These are phyloP conservation scores for Penicillium pulvis DNA, from an alignment of 495 filamentous ascomycete species.

Conservation along the genomic window DNA sequence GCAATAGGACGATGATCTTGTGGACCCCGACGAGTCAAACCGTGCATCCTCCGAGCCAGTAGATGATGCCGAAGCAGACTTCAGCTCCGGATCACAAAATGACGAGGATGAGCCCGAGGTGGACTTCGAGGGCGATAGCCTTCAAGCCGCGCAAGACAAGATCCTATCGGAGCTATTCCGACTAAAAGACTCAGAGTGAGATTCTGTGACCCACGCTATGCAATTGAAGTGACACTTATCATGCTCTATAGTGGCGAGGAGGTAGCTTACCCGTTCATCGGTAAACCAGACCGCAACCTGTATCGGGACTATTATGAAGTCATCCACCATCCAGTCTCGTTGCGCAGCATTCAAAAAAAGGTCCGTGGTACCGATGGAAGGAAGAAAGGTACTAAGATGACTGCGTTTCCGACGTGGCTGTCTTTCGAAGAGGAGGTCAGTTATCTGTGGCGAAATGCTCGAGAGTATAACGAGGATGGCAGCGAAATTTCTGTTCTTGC, in stretches of 20 bases:
- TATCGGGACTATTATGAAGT: slow-evolving; percentile 71
- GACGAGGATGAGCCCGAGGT: slow-evolving; percentile 49
- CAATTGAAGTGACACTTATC: slow-evolving; percentile 10
- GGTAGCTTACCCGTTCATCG: slow-evolving; percentile 34
- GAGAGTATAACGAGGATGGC: slow-evolving; percentile 84
- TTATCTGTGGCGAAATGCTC: slow-evolving; percentile 83
- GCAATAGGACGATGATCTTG: slow-evolving; percentile 22
- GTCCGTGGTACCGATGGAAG: slow-evolving; percentile 69
- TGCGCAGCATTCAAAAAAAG: slow-evolving; percentile 69
- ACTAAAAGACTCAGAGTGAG: slow-evolving; percentile 62
- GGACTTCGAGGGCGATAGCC: slow-evolving; percentile 62
- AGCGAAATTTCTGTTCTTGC: slow-evolving; percentile 76
- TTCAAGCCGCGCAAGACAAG: slow-evolving; percentile 82
- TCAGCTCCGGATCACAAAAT: slow-evolving; percentile 26
- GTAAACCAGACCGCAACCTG: slow-evolving; percentile 34
- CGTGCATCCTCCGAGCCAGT: slow-evolving; percentile 38
- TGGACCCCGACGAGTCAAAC: slow-evolving; percentile 32
- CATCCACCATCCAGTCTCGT: slow-evolving; percentile 70
- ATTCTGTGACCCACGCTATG: not conserved
- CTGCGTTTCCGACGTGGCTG: slow-evolving; percentile 75
- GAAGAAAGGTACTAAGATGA: slow-evolving; percentile 61
- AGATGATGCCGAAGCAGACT: slow-evolving; percentile 20
- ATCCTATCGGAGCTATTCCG: slow-evolving; percentile 67
- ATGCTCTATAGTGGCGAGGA: slow-evolving; percentile 28
- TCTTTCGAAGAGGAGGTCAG: slow-evolving; percentile 76